These are phyloP conservation scores for Rhizopogon parksii DNA, from an alignment of 1,284 basidiomycete species.

Conservation along the genomic window DNA sequence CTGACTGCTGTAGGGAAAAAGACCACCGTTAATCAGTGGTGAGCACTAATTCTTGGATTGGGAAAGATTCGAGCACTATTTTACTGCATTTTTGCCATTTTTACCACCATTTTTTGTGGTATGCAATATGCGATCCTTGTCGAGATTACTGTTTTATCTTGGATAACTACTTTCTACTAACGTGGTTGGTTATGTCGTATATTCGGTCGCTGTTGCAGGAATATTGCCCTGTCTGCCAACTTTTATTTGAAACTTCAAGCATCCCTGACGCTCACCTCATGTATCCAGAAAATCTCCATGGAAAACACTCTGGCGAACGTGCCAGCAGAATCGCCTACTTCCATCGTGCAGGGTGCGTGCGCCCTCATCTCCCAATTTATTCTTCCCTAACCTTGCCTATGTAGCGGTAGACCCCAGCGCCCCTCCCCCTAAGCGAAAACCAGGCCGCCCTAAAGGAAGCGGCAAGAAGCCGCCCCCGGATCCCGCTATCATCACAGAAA, in stretches of 20 bases:
- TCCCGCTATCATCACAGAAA: slow-evolving; percentile 27
- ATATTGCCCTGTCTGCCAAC: slow-evolving; percentile 17
- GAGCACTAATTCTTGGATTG: slow-evolving; percentile 19
- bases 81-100: slow-evolving; percentile 12
- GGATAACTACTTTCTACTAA: slow-evolving; percentile 30
- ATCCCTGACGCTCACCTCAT: slow-evolving; percentile 17
- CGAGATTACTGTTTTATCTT: slow-evolving; percentile 25
- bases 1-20: slow-evolving; percentile 17
- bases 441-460: slow-evolving; percentile 49
- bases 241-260: slow-evolving; percentile 10
- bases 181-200: slow-evolving; percentile 27
- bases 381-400: slow-evolving; percentile 9
- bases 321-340: slow-evolving; percentile 21
- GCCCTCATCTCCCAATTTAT: neutral
- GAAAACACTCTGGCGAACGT: slow-evolving; percentile 20
- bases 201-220: slow-evolving; percentile 26
- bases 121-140: slow-evolving; percentile 13
- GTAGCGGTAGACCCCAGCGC: slow-evolving; percentile 23
- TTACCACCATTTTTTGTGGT: slow-evolving; percentile 8
- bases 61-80: neutral
- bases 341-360: slow-evolving; percentile 23
- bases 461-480: slow-evolving; percentile 42
- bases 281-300: slow-evolving; percentile 22
- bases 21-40: slow-evolving; percentile 13
- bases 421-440: slow-evolving; percentile 37